Evolutionary conservation across 1,284 basidiomycete species (phyloP).

Genomic region (Ceratobasidium sp.): DNA sequence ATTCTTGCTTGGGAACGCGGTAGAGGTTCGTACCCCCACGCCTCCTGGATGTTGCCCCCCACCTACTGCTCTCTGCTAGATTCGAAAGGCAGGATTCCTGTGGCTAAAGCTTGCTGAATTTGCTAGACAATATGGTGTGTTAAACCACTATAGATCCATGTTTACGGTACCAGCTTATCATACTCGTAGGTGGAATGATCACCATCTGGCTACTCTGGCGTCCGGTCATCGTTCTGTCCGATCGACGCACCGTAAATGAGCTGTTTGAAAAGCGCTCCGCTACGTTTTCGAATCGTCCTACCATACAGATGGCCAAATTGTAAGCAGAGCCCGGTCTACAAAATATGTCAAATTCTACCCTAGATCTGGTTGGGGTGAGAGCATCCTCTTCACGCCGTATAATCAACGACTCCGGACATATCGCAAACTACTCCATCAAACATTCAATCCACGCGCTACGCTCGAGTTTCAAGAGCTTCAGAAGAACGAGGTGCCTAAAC

Average conservation of each 20-base stretch:
- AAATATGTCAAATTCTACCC: too few relatives aligned
- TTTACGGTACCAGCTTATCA: neutral
- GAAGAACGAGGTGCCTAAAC: slow-evolving; percentile 30
- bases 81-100: slow-evolving; percentile 21
- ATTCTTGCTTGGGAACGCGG: slow-evolving; percentile 33
- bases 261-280: slow-evolving; percentile 37
- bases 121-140: slow-evolving; percentile 25
- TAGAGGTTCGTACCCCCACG: slow-evolving; percentile 14
- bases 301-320: slow-evolving; percentile 31
- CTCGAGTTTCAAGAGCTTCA: slow-evolving; percentile 44
- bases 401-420: slow-evolving; percentile 44
- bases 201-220: slow-evolving; percentile 29
- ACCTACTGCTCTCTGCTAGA: neutral
- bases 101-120: slow-evolving; percentile 41
- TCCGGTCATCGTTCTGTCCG: slow-evolving; percentile 19
- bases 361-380: slow-evolving; percentile 40
- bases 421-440: slow-evolving; percentile 45
- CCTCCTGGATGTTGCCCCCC: too few relatives aligned
- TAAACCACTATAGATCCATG: neutral
- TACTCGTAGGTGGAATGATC: slow-evolving; percentile 29
- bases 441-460: slow-evolving; percentile 41
- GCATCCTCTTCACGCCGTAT: slow-evolving; percentile 41
- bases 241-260: slow-evolving; percentile 11
- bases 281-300: slow-evolving; percentile 33
- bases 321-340: neutral